phyloP scores from a whole-genome alignment of 1,284 basidiomycete species.

The Cystobasidium pallidum region DNA sequence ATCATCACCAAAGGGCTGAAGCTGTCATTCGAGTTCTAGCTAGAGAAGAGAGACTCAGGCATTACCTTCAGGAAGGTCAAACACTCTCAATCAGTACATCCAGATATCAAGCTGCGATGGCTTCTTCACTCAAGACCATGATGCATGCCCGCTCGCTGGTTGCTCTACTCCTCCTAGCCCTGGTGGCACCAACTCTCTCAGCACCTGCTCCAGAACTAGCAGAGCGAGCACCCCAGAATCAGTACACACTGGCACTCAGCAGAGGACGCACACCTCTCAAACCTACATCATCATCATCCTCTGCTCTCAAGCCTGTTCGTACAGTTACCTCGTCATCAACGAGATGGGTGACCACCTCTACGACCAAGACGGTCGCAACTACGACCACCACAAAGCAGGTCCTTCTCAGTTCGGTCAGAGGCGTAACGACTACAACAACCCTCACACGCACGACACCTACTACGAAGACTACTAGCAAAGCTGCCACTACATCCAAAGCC shows the following conservation, averaged over 20 bases:
- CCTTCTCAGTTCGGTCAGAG: neutral
- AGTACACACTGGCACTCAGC: neutral
- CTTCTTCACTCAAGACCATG: neutral
- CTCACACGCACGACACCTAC: slow-evolving; percentile 28
- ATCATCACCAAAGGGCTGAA: neutral
- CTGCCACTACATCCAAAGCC: slow-evolving; percentile 40
- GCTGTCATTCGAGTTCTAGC: no score
- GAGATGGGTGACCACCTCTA: slow-evolving; percentile 14
- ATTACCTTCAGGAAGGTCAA: neutral
- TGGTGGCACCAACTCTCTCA: slow-evolving; percentile 14
- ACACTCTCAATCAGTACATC: neutral
- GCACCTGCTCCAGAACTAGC: slow-evolving; percentile 1
- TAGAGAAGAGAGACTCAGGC: neutral
- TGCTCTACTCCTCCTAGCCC: neutral
- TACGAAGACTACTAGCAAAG: slow-evolving; percentile 11
- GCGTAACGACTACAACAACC: slow-evolving; percentile 30
- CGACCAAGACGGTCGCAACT: slow-evolving; percentile 24
- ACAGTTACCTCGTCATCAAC: slow-evolving; percentile 12
- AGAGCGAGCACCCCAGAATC: neutral
- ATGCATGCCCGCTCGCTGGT: slow-evolving; percentile 7
- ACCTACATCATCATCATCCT: neutral
- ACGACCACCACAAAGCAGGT: slow-evolving; percentile 17
- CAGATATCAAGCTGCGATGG: neutral
- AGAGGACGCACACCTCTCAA: slow-evolving; percentile 6
- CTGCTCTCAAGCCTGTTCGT: neutral